phyloP scores from a whole-genome alignment of 1,139 yeast species.

The Yamadazyma aaseri region DNA sequence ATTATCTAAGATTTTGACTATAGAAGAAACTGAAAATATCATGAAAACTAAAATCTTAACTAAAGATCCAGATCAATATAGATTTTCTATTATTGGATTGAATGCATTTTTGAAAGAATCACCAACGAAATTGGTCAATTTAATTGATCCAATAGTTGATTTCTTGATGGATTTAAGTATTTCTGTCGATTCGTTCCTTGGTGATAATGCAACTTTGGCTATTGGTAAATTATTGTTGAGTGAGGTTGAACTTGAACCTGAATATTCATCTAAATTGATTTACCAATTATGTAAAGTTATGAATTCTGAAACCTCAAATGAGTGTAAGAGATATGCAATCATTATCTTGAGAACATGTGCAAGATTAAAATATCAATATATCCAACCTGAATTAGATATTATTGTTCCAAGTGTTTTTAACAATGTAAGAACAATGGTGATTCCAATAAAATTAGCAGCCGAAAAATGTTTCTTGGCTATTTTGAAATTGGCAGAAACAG shows the following conservation, averaged over 20 bases:
- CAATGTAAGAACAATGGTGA: slow-evolving; percentile 79
- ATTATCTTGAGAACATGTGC: slow-evolving; percentile 77
- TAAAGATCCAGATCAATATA: slow-evolving; percentile 40
- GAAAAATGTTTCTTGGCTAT: slow-evolving; percentile 84
- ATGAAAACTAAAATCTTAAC: slow-evolving; percentile 58
- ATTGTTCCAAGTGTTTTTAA: slow-evolving; percentile 76
- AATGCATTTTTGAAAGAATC: slow-evolving; percentile 82
- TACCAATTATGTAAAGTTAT: slow-evolving; percentile 51
- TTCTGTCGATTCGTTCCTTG: slow-evolving; percentile 52
- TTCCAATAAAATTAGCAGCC: slow-evolving; percentile 92
- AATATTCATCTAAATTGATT: slow-evolving; percentile 35
- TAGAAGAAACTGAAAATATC: slow-evolving; percentile 64
- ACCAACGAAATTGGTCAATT: slow-evolving; percentile 56
- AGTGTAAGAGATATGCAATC: slow-evolving; percentile 75
- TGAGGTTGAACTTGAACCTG: slow-evolving; percentile 17
- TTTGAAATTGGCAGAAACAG: slow-evolving; percentile 71
- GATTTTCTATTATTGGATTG: slow-evolving; percentile 69
- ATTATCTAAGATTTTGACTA: slow-evolving; percentile 62
- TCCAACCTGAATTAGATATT: slow-evolving; percentile 53
- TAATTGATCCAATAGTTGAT: slow-evolving; percentile 45
- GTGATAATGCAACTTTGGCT: slow-evolving; percentile 81
- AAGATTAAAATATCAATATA: slow-evolving; percentile 51
- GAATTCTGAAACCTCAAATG: slow-evolving; percentile 62
- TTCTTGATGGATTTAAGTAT: slow-evolving; percentile 49
- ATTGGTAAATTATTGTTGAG: slow-evolving; percentile 74